Evolutionary conservation across 2,329 filamentous ascomycete species (phyloP), one percentile per base, ranked within the genome.

Genomic region (Aspergillus felis): DNA sequence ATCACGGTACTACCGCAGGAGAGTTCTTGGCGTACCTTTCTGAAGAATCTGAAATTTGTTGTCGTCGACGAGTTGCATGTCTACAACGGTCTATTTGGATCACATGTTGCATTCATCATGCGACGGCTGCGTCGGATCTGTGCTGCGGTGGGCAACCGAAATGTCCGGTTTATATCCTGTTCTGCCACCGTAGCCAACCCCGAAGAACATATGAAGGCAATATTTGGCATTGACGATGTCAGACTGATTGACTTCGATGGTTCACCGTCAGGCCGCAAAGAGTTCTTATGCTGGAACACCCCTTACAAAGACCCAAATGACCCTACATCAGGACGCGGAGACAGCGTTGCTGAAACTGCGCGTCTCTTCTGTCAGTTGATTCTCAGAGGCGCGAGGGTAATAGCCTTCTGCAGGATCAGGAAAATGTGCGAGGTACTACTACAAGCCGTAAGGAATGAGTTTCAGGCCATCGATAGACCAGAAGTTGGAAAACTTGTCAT

Each of bases 221-320:
- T 99, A n/a, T 97, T 97, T 64, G 93, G 93, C 0, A 83, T 96
- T 6, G 84, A 92, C 0, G 81, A 92, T 61, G 90, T 96, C 14
- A 85, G 82, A 57, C 74, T 97, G 48, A 88, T 93, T 0, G 92
- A 97, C 68, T 92, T 90, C 67, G 94, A 99, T 69, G 94, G 94
- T 1, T 96, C 92, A 0, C 94, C 94, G 0, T 91, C 91, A 5
- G 91, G 93, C 0, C 83, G 91, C 24, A 97, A 97, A 71, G 93
- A 97, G 68, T 97, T 97, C 57, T 70, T 99, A 6, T 97, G 92
- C 73, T 99, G 94, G 94, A 97, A 99, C 66, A 97, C 93, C 0
- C 94, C 94, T 0, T 96, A 86, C 74, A 95, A 92, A 71, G 93
- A 97, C 64, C 91, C 93, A 0, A 84, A 82, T 1, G 93, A 97